Base-by-base conservation (phyloP, 2,329 filamentous ascomycete species). In the Ophiostoma tasmaniense region DNA sequence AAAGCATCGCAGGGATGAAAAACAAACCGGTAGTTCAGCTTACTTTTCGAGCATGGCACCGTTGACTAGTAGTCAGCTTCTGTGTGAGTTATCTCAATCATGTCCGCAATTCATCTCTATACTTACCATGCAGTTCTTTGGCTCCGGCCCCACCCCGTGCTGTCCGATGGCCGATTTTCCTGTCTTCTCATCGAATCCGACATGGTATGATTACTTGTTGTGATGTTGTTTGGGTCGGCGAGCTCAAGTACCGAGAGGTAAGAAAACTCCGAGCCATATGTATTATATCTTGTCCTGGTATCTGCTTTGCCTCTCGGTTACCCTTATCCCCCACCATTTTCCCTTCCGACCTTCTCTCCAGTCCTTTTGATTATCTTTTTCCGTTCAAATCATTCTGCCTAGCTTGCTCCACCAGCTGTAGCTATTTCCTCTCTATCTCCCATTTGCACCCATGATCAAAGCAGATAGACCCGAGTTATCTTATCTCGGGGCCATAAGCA, bases 41-140 rank as follows among this genome's bases (percentile, higher is more conserved):
- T 33, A 66, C 69, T 50, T 71, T 71, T 55, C 70, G 67, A 7
- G 69, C 68, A 33, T 71, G 70, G 55, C 70, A 71, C 39, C 70
- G 67, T 37, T 64, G 70, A 30, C 70, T 71, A 52, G 33, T 28
- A 35, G 55, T 69, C 28, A 67, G 50, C 33, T n/a, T 59, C 20
- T 6, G 42, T 45, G 14, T 45, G 17, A 20, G 17, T 45, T 35
- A 10, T 50, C 14, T 42, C 39, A 50, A 14, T 66, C 20, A 20
- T 50, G n/a, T 39, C 37, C 13, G 37, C 4, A 7, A 45, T 25
- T n/a, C 50, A 55, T 55, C 8, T 4, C 10, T 8, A 20, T 25
- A 68, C 67, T 33, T 35, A 67, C 68, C 68, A 69, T 45, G 68
- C 68, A 1, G 65, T 65, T 14, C 65, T 42, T 14, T 69, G 68